Conservation (phyloP, 495 filamentous ascomycete genomes). For the Aspergillus incahuasiensis region DNA sequence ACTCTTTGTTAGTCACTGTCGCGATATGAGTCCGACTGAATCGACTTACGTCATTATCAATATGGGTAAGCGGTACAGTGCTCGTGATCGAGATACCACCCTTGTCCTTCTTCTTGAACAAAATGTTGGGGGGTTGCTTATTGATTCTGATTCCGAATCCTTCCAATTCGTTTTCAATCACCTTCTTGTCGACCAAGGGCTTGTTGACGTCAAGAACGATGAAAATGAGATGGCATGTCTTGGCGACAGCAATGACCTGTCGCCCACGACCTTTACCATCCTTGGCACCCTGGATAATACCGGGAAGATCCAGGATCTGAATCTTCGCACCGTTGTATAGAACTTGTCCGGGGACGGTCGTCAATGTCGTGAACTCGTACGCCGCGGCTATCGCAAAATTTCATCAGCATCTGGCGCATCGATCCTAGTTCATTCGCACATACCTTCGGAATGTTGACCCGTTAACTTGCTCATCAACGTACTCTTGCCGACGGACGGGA, state of each 20-base stretch:
- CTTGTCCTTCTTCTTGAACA: conserved; percentile 99
- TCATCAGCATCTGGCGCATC: conserved; percentile 17
- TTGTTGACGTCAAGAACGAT: conserved; percentile 99
- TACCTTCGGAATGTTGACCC: conserved; percentile 89
- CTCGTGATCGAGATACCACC: conserved; percentile 91
- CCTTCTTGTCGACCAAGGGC: conserved; percentile 90
- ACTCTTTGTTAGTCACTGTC: conserved; percentile 16
- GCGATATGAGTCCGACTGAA: neutral
- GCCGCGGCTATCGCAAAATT: conserved; percentile 60
- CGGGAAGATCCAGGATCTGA: conserved; percentile 97
- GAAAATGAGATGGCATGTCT: conserved; percentile 98
- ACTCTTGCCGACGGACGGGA: conserved; percentile 97
- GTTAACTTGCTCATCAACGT: conserved; percentile 93
- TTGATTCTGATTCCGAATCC: conserved; percentile 98
- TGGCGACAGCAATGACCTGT: conserved; percentile 97
- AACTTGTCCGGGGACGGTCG: conserved; percentile 95
- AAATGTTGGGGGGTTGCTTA: conserved; percentile 93
- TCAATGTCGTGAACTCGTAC: conserved; percentile 98
- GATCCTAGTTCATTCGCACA: conserved; percentile 8
- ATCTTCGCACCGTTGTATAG: conserved; percentile 95
- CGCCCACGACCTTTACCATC: conserved; percentile 97
- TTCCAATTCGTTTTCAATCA: conserved; percentile 96
- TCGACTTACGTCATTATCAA: conserved; percentile 71
- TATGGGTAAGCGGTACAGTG: conserved; percentile 86
- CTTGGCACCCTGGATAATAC: conserved; percentile 98